Evolutionary conservation across 768 basidiomycete genomes (phyloP).

Genomic region (Mycena albidolilacea): DNA sequence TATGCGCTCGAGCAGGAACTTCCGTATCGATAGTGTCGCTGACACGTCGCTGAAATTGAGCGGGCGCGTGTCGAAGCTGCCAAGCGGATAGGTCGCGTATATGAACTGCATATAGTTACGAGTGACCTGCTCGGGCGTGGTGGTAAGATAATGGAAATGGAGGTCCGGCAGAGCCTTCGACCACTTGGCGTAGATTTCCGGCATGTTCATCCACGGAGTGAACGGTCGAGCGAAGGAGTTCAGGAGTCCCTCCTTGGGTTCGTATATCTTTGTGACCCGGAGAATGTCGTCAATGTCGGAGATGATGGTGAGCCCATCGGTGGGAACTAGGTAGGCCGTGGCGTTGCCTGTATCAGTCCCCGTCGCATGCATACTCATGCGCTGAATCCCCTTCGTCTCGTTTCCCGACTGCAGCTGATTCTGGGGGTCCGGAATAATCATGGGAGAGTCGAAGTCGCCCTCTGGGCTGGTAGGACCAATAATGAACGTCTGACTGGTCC

Average conservation of each 20-base stretch:
- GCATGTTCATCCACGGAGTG: conserved; percentile 47
- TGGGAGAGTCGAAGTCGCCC: conserved; percentile 25
- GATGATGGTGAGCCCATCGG: conserved; percentile 48
- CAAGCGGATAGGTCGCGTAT: conserved; percentile 48
- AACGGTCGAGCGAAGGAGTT: conserved; percentile 51
- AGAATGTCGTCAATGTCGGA: conserved; percentile 54
- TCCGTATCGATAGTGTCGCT: conserved; percentile 47
- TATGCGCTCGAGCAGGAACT: conserved; percentile 46
- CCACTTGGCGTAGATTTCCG: conserved; percentile 48
- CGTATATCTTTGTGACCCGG: conserved; percentile 51
- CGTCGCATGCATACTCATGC: conserved; percentile 7
- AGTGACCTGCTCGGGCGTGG: conserved; percentile 50
- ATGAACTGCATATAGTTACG: conserved; percentile 51
- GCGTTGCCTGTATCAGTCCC: conserved; percentile 43
- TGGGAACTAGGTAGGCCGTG: conserved; percentile 48
- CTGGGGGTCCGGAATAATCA: conserved; percentile 20
- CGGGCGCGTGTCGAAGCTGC: conserved; percentile 50
- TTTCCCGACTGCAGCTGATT: conserved; percentile 15
- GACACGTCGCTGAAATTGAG: conserved; percentile 49
- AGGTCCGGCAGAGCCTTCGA: conserved; percentile 40
- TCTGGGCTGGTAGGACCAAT: conserved; percentile 29
- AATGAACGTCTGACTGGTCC: conserved; percentile 27
- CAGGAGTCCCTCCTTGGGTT: conserved; percentile 48
- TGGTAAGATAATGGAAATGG: conserved; percentile 54
- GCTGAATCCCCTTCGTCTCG: conserved; percentile 18